A percentile compares a stretch with the other conserved stretches of the same genome.
These are phyloP conservation scores for Trypanosomatidae sp. DNA, from an alignment of 208 protist genomes.

Conservation along the genomic window DNA sequence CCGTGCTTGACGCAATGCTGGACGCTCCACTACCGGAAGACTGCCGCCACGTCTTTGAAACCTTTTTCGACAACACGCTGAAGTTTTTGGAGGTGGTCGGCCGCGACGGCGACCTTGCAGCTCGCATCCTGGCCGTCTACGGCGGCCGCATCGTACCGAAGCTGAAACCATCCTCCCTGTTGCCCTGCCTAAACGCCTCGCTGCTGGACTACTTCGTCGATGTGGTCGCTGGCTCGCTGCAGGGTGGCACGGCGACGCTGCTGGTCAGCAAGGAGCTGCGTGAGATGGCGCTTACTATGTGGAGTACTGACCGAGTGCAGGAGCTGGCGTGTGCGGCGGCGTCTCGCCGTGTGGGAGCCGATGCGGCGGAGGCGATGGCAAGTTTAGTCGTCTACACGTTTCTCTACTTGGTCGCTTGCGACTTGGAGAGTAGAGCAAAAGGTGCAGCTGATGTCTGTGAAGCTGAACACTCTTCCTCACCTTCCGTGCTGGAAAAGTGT, in stretches of 20 bases:
- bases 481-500: no score
- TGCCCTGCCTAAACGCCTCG: conserved; percentile 43
- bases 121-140: conserved; percentile 53
- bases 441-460: no score
- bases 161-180: conserved; percentile 46
- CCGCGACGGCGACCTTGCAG: conserved; percentile 49
- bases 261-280: conserved; percentile 23
- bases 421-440: no score
- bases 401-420: conserved; percentile 15
- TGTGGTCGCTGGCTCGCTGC: conserved; percentile 27
- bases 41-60: conserved; percentile 47
- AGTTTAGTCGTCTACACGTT: conserved; percentile 22
- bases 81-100: conserved; percentile 56
- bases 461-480: no score
- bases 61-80: conserved; percentile 44
- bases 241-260: background rate
- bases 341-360: background rate
- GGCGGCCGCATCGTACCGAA: conserved; percentile 38
- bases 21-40: conserved; percentile 44
- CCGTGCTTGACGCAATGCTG: conserved; percentile 45
- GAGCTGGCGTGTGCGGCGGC: conserved; percentile 4
- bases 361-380: conserved; percentile 17
- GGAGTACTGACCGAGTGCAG: conserved; percentile 5
- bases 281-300: conserved; percentile 2
- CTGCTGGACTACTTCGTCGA: conserved; percentile 69